A percentile compares a stretch with the other conserved stretches of the same genome.
Evolutionary conservation across 257 asterid species (phyloP).

Genomic region (Lantana camara): DNA sequence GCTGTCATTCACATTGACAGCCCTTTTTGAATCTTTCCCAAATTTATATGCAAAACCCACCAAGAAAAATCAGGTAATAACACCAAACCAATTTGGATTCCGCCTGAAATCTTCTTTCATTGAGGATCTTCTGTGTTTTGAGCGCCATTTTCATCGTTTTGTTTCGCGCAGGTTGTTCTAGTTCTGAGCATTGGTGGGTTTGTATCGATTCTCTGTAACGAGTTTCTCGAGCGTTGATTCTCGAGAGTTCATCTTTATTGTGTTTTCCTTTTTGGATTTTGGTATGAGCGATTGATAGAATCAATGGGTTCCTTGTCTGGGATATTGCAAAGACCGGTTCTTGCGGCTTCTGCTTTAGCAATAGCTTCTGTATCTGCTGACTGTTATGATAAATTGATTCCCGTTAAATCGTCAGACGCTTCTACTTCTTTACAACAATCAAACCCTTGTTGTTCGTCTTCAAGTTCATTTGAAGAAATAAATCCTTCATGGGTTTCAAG

Average conservation of each 20-base stretch:
- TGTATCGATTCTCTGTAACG: not conserved
- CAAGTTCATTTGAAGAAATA: constrained; percentile 31
- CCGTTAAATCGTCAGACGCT: constrained; percentile 43
- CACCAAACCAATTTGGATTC: not conserved
- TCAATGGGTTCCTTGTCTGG: constrained; percentile 82
- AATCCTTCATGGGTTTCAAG: constrained; percentile 67
- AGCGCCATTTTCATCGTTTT: not conserved
- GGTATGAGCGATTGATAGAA: constrained; percentile 26
- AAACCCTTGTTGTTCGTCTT: constrained; percentile 37
- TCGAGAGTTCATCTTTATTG: not conserved
- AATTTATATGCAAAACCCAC: constrained; percentile 4
- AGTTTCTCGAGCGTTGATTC: not conserved
- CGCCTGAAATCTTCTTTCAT: not conserved
- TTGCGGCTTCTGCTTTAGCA: constrained; percentile 87
- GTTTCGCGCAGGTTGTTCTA: constrained; percentile 38
- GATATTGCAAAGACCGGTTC: constrained; percentile 68
- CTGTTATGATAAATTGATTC: constrained; percentile 58
- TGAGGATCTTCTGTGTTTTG: not conserved
- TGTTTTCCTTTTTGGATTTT: constrained; percentile 11
- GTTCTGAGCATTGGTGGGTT: constrained; percentile 29
- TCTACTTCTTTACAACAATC: constrained; percentile 48
- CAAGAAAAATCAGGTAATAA: constrained; percentile 32
- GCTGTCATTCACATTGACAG: constrained; percentile 50
- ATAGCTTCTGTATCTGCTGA: constrained; percentile 81
- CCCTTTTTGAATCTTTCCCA: constrained; percentile 21